Evolutionary conservation across 140 eudicot genomes (phyloP).

Genomic region (Flaveria floridana): DNA sequence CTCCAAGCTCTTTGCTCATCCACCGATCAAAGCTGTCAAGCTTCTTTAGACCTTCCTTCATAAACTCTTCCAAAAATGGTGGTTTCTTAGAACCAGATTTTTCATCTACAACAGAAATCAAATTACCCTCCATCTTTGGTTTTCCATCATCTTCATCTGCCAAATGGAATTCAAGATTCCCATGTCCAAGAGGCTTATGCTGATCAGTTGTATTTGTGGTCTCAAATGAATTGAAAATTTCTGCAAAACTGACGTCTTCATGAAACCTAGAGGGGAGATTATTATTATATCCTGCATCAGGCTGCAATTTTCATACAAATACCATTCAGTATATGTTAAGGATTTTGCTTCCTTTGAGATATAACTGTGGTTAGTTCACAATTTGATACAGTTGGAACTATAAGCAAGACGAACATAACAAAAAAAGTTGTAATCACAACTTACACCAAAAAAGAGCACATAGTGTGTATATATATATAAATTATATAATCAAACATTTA

Average conservation of each 20-base stretch:
- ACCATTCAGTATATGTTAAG: constrained; percentile 34
- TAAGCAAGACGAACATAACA: neutral
- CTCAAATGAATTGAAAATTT: constrained; percentile 40
- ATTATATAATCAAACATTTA: neutral
- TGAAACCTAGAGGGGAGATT: constrained; percentile 40
- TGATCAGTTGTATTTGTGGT: constrained; percentile 36
- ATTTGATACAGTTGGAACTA: constrained; percentile 13
- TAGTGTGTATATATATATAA: neutral
- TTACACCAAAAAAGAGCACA: neutral
- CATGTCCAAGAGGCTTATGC: constrained; percentile 34
- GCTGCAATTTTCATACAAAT: constrained; percentile 39
- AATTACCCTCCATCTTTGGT: constrained; percentile 38
- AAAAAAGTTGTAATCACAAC: neutral
- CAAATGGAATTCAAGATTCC: constrained; percentile 33
- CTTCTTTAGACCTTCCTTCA: constrained; percentile 69
- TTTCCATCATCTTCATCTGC: constrained; percentile 39
- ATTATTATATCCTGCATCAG: constrained; percentile 41
- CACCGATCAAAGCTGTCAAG: constrained; percentile 94
- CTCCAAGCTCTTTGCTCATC: constrained; percentile 95
- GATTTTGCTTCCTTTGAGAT: constrained; percentile 28
- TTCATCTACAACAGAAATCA: constrained; percentile 30
- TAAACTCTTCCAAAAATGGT: constrained; percentile 58
- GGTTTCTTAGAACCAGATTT: constrained; percentile 54
- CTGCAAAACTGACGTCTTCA: constrained; percentile 43
- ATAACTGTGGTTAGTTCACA: neutral